These are phyloP conservation scores for Populus deltoides DNA, from an alignment of 345 rosid species.

Conservation along the genomic window DNA sequence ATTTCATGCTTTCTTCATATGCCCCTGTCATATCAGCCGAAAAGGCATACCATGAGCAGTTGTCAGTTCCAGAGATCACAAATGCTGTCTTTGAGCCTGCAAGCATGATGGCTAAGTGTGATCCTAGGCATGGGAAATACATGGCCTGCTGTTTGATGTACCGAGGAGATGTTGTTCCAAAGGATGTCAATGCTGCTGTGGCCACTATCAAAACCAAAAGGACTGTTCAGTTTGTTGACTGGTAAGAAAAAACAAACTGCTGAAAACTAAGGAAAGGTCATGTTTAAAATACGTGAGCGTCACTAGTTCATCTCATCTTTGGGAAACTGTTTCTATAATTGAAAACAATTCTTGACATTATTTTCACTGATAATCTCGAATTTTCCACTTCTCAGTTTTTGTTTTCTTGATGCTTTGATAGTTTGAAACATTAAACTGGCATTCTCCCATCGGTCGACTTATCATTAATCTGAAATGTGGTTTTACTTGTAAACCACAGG, in stretches of 20 bases:
- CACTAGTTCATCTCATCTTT: not conserved
- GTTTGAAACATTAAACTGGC: not conserved
- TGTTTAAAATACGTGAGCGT: not conserved
- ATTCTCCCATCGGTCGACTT: not conserved
- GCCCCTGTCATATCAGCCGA: conserved; percentile 40
- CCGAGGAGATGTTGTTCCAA: conserved; percentile 42
- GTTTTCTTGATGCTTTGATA: not conserved
- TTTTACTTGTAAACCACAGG: conserved; percentile 17
- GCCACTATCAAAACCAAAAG: conserved; percentile 33
- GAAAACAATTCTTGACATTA: not conserved
- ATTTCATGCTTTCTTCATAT: conserved; percentile 41
- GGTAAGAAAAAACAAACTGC: conserved; percentile 19
- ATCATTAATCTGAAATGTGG: not conserved
- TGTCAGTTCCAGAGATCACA: conserved; percentile 38
- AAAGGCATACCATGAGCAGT: conserved; percentile 37
- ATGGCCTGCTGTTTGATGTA: conserved; percentile 43
- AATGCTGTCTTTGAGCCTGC: conserved; percentile 42
- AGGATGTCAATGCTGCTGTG: conserved; percentile 42
- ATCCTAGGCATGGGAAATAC: conserved; percentile 39
- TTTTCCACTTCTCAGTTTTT: not conserved
- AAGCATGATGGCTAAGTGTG: conserved; percentile 41
- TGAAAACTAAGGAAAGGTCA: not conserved
- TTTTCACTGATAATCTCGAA: not conserved
- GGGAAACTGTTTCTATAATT: not conserved
- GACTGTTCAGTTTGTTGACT: conserved; percentile 37